A percentile compares a stretch with the other conserved stretches of the same genome.
Evolutionary conservation across 2,329 filamentous ascomycete genomes (phyloP).

Genomic region (Fusarium penzigii): DNA sequence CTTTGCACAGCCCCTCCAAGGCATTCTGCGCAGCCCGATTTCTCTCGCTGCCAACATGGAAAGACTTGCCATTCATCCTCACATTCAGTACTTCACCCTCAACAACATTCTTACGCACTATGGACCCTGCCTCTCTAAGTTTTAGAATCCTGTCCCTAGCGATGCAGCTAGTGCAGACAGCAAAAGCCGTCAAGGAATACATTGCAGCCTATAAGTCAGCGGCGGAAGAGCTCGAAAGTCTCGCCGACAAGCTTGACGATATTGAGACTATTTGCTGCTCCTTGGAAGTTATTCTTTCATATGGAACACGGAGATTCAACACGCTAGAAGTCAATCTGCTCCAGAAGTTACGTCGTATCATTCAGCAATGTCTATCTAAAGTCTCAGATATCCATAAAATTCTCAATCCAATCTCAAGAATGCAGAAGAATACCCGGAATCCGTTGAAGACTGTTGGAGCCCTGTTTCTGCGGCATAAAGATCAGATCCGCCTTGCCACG

Average conservation of each 20-base stretch:
- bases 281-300: neutral
- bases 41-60: too few relatives aligned
- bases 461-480: slow-evolving; percentile 6
- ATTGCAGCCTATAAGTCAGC: slow-evolving; percentile 12
- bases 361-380: slow-evolving; percentile 4
- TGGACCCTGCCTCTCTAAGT: slow-evolving; percentile 10
- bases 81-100: too few relatives aligned
- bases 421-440: neutral
- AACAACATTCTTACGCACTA: too few relatives aligned
- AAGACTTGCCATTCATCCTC: too few relatives aligned
- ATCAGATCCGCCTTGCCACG: neutral
- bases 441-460: slow-evolving; percentile 1
- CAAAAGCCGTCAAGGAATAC: neutral
- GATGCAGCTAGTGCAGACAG: slow-evolving; percentile 11
- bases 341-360: slow-evolving; percentile 2
- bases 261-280: slow-evolving; percentile 10
- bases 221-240: slow-evolving; percentile 3
- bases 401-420: slow-evolving; percentile 1
- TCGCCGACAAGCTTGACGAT: slow-evolving; percentile 8
- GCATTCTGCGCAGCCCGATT: too few relatives aligned
- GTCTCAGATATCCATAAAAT: neutral
- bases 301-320: too few relatives aligned
- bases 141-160: slow-evolving; percentile 7
- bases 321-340: neutral
- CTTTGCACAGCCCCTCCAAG: too few relatives aligned